phyloP scores from a whole-genome alignment of 805 yeast genomes.

The Teunomyces tritomae region DNA sequence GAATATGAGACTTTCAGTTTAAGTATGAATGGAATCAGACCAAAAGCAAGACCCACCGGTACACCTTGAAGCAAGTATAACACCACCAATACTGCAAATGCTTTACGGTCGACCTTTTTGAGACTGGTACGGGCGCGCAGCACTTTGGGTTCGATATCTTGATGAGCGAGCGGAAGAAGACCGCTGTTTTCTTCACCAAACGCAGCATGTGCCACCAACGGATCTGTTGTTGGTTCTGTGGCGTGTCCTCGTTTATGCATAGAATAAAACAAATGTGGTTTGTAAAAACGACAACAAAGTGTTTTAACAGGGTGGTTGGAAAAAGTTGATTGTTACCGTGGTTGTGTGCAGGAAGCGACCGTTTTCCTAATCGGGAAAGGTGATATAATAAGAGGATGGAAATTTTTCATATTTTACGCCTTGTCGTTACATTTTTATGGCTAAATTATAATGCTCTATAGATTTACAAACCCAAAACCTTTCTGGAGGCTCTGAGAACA shows the following conservation, averaged over 20 bases:
- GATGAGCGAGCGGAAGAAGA: constrained; percentile 28
- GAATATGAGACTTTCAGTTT: constrained; percentile 82
- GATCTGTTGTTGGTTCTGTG: constrained; percentile 8
- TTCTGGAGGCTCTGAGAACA: constrained; percentile 81
- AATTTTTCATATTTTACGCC: neutral
- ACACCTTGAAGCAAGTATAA: constrained; percentile 91
- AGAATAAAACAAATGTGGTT: too few relatives aligned
- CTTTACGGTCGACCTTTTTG: constrained; percentile 54
- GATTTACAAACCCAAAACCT: constrained; percentile 66
- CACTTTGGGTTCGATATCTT: constrained; percentile 10
- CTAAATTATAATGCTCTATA: neutral
- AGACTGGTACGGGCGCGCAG: constrained; percentile 5
- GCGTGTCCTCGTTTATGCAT: constrained; percentile 25
- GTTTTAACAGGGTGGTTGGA: neutral
- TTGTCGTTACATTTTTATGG: neutral
- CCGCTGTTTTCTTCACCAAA: constrained; percentile 36
- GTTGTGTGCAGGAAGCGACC: neutral
- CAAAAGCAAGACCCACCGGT: constrained; percentile 94
- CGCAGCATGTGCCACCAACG: constrained; percentile 18
- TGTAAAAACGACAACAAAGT: too few relatives aligned
- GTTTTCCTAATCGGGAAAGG: neutral
- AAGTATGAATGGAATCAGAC: constrained; percentile 85
- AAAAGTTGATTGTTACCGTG: neutral
- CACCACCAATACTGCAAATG: constrained; percentile 68
- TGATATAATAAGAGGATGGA: too few relatives aligned